A percentile compares a stretch with the other conserved stretches of the same genome.
phyloP scores from a whole-genome alignment of 169 alveolate species.

The Eimeria tenella region DNA sequence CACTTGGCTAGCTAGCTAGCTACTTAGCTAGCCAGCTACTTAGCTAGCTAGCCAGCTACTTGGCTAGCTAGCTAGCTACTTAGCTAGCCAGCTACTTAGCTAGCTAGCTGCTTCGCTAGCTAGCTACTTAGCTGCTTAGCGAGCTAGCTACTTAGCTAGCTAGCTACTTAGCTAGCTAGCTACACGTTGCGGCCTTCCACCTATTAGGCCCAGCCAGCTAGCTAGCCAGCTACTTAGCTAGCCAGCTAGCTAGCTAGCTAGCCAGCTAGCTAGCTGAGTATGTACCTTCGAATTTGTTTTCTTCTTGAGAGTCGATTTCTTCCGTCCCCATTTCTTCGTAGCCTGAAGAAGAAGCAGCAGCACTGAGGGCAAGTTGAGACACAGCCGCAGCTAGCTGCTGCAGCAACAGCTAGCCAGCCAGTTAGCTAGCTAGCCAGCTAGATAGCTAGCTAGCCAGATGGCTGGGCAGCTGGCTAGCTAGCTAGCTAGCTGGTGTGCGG shows the following conservation, averaged over 20 bases:
- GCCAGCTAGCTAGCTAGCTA: background rate
- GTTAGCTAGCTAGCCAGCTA: background rate
- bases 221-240: too few relatives aligned
- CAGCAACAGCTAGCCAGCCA: background rate
- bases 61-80: too few relatives aligned
- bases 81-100: too few relatives aligned
- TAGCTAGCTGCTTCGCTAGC: too few relatives aligned
- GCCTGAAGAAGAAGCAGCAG: conserved; percentile 34
- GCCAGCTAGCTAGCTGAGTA: background rate
- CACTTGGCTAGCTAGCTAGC: too few relatives aligned
- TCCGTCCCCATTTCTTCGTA: conserved; percentile 78
- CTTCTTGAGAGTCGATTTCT: conserved; percentile 70
- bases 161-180: background rate
- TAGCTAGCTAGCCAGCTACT: too few relatives aligned
- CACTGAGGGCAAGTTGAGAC: background rate
- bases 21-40: too few relatives aligned
- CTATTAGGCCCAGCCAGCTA: too few relatives aligned
- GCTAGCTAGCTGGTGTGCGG: background rate
- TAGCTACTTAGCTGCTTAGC: too few relatives aligned
- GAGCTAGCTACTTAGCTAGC: background rate
- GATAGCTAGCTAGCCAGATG: background rate
- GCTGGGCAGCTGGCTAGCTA: background rate
- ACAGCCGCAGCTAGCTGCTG: conserved; percentile 10
- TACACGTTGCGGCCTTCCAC: too few relatives aligned
- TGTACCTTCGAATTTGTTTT: conserved; percentile 56